Conservation (phyloP, 2,329 filamentous ascomycete genomes). For the Colletotrichum tofieldiae region DNA sequence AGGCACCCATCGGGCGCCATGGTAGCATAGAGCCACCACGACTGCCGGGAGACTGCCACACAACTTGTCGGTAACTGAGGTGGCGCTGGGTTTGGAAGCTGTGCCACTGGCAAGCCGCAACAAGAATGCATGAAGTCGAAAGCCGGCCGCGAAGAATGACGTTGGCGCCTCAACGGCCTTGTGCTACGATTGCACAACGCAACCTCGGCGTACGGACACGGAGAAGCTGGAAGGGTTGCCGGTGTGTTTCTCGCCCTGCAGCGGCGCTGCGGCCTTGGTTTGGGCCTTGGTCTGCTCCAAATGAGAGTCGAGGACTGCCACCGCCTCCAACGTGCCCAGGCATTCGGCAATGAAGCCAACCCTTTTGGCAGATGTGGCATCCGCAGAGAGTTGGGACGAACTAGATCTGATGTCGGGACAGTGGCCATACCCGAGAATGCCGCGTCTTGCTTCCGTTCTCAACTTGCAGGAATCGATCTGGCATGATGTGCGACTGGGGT, state of each 20-base stretch:
- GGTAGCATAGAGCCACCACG: slow-evolving; percentile 11
- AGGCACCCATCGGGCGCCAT: not conserved
- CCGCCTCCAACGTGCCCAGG: not conserved
- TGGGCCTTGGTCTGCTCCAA: not conserved
- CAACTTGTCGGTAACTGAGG: not conserved
- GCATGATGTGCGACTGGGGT: slow-evolving; percentile 38
- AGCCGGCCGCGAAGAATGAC: not conserved
- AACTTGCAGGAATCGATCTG: slow-evolving; percentile 40
- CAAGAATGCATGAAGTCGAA: not conserved
- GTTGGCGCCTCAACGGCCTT: not conserved
- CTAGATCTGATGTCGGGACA: slow-evolving; percentile 25
- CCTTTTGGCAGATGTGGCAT: slow-evolving; percentile 17
- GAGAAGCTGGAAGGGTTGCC: not conserved
- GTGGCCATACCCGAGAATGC: slow-evolving; percentile 11
- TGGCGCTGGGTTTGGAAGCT: not conserved
- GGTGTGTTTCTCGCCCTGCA: not conserved
- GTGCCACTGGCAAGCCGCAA: not conserved
- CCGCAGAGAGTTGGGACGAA: slow-evolving; percentile 39
- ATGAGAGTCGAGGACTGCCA: not conserved
- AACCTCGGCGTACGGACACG: not conserved
- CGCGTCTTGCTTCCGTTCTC: slow-evolving; percentile 14
- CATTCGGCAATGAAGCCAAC: slow-evolving; percentile 2
- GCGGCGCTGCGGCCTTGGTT: not conserved
- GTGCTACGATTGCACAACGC: not conserved
- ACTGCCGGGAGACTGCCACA: slow-evolving; percentile 16